Evolutionary conservation across 108 stramenopile genomes (phyloP).

Genomic region (Nitzschia palea): DNA sequence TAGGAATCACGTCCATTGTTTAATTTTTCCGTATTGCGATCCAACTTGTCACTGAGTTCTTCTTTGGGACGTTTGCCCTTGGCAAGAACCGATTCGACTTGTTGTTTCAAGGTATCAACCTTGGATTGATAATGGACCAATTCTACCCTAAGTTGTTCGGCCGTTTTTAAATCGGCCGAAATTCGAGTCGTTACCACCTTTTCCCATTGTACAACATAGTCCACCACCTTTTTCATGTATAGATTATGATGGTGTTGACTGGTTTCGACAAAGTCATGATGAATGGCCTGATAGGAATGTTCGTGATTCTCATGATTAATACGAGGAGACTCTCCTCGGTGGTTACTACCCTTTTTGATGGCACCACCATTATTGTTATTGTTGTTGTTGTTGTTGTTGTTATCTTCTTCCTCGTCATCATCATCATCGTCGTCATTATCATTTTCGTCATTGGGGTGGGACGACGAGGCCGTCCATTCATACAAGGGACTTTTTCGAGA

Average conservation of each 20-base stretch:
- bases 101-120: conserved; percentile 61
- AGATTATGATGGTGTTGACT: conserved; percentile 46
- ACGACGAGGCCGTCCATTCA: neutral
- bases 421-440: neutral
- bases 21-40: conserved; percentile 72
- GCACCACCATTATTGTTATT: neutral
- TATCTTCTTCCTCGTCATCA: neutral
- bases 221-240: conserved; percentile 64
- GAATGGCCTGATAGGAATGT: conserved; percentile 42
- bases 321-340: too few relatives aligned
- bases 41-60: conserved; percentile 54
- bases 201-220: conserved; percentile 79
- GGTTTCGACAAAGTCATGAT: conserved; percentile 38
- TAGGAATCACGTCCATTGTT: conserved; percentile 48
- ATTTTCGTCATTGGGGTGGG: neutral
- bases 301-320: too few relatives aligned
- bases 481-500: neutral
- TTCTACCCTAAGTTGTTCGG: conserved; percentile 69
- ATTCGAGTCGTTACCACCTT: conserved; percentile 62
- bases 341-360: neutral
- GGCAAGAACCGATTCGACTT: conserved; percentile 50
- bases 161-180: conserved; percentile 49
- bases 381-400: neutral
- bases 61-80: conserved; percentile 65
- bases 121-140: conserved; percentile 78